Evolutionary conservation across 441 rosid genomes (phyloP), one percentile per base, ranked within the genome.

Genomic region (Pelargonium cotyledonis): DNA sequence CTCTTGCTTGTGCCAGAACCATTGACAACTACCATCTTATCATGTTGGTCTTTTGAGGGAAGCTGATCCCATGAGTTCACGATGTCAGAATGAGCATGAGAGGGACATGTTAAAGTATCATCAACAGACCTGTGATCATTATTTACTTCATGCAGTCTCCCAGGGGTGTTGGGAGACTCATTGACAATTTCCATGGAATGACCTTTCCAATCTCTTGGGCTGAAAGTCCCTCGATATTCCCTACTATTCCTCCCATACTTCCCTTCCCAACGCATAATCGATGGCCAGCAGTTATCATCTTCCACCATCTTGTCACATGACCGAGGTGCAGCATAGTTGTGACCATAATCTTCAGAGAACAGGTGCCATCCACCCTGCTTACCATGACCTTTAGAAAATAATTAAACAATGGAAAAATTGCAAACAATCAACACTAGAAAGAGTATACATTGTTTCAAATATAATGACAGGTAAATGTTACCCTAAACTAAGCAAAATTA

Each of bases 351-450:
- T 58, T 89, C 96, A 15, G 74, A 73, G 80, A 85, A 87, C 79
- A 82, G 70, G 82, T 88, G 87, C 84, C 94, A 89, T 44, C 86
- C 88, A 72, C 94, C 95, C 86, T 85, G 95, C 96, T 88, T 92
- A 82, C 86, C 91, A 80, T 90, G 90, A 86, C 96, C 98, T 92
- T 86, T 84, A 87, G 73, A 70, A 66, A 80, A 70, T 73, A 76
- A 74, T 74, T 66, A 68, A 79, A 78, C 35, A 71, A 73, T 68
- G 68, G 18, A 63, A 65, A 73, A 80, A 44, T 62, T 35, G 53
- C 74, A 77, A 67, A 65, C 67, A 66, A 80, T 74, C 68, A 73
- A 76, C 49, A 76, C 19, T 78, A 31, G 43, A 67, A 69, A 53
- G 23, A 66, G 57, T 14, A 68, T 31, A 72, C 46, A 65, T 65